These are phyloP conservation scores for Entelexis paramagnoliae DNA, from an alignment of 1,139 yeast genomes.

Conservation along the genomic window DNA sequence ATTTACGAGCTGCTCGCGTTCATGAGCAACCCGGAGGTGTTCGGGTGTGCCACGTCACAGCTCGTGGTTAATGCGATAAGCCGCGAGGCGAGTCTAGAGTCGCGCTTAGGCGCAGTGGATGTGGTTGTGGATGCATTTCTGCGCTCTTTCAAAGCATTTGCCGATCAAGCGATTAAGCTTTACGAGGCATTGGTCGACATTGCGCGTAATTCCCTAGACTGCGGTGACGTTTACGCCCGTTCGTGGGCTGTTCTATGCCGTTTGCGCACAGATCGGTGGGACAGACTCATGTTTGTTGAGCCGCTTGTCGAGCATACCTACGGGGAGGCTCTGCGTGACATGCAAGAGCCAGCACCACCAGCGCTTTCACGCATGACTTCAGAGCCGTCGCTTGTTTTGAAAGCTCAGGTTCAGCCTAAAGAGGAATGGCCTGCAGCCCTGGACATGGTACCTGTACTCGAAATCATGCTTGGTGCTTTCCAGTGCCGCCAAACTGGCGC, in stretches of 20 bases:
- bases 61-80: slow-evolving; percentile 6
- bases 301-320: slow-evolving; percentile 21
- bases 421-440: neutral
- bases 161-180: slow-evolving; percentile 13
- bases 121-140: slow-evolving; percentile 13
- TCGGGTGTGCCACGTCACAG: slow-evolving; percentile 9
- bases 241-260: slow-evolving; percentile 48
- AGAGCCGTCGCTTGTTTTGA: slow-evolving; percentile 28
- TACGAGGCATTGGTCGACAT: slow-evolving; percentile 13
- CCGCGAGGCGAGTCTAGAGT: neutral
- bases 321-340: slow-evolving; percentile 13
- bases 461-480: slow-evolving; percentile 10
- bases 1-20: slow-evolving; percentile 16
- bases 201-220: slow-evolving; percentile 15
- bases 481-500: neutral
- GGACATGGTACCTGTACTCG: slow-evolving; percentile 12
- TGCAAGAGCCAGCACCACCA: slow-evolving; percentile 20
- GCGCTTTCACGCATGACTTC: slow-evolving; percentile 21
- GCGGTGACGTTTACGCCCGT: slow-evolving; percentile 36
- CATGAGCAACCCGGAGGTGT: slow-evolving; percentile 6
- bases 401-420: neutral
- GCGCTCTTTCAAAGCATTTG: slow-evolving; percentile 8
- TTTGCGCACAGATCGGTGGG: slow-evolving; percentile 43
- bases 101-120: slow-evolving; percentile 11
- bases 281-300: slow-evolving; percentile 41